These are phyloP conservation scores for Syzygium aromaticum DNA, from an alignment of 345 rosid genomes.

Conservation along the genomic window DNA sequence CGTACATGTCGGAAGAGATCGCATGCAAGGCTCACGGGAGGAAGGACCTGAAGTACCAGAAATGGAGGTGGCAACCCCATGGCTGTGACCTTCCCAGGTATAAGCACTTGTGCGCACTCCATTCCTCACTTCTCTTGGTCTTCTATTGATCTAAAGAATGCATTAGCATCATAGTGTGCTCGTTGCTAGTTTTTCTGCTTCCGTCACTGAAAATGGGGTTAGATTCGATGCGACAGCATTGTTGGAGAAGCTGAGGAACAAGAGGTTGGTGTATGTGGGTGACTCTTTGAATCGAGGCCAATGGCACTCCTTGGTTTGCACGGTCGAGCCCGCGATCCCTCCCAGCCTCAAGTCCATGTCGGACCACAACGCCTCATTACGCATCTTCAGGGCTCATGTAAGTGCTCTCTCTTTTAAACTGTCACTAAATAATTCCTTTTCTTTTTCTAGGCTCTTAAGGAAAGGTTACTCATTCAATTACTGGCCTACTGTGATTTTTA, in stretches of 20 bases:
- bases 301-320: slow-evolving; percentile 87
- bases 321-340: slow-evolving; percentile 50
- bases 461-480: no score
- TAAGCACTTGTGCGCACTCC: not conserved
- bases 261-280: slow-evolving; percentile 79
- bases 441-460: no score
- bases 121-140: not conserved
- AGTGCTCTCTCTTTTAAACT: not conserved
- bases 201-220: not conserved
- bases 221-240: slow-evolving; percentile 65
- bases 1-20: slow-evolving; percentile 64
- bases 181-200: not conserved
- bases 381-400: slow-evolving; percentile 38
- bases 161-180: no score
- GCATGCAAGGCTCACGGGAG: slow-evolving; percentile 77
- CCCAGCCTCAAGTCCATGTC: slow-evolving; percentile 39
- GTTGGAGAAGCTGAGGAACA: slow-evolving; percentile 65
- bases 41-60: slow-evolving; percentile 44
- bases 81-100: slow-evolving; percentile 75
- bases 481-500: no score
- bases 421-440: not conserved
- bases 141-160: not conserved
- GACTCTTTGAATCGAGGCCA: slow-evolving; percentile 82
- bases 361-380: slow-evolving; percentile 48
- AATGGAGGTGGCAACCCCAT: slow-evolving; percentile 85